These are phyloP conservation scores for Cladochytrium tenue DNA, from an alignment of 371 early-diverging fungal species.

Conservation along the genomic window DNA sequence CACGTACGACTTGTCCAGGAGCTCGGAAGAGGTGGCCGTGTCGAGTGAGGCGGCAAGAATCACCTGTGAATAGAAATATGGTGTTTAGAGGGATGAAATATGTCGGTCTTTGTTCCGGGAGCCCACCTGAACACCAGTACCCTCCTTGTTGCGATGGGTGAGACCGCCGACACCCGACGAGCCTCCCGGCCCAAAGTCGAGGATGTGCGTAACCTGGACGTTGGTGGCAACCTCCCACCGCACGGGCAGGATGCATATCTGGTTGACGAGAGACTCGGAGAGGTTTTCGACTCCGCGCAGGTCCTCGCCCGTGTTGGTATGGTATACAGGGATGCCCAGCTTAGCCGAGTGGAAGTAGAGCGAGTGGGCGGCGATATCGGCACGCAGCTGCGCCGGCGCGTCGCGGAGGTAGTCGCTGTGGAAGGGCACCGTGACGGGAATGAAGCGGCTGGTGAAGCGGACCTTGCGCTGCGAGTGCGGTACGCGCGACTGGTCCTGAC, in stretches of 20 bases:
- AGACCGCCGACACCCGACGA: constrained; percentile 83
- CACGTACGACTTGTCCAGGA: constrained; percentile 80
- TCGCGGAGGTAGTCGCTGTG: constrained; percentile 74
- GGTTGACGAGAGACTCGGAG: constrained; percentile 72
- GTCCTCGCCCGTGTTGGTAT: constrained; percentile 79
- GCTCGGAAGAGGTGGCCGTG: constrained; percentile 60
- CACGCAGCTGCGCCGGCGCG: constrained; percentile 64
- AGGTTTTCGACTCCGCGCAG: constrained; percentile 52
- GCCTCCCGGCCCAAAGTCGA: constrained; percentile 95
- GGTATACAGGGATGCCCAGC: constrained; percentile 71
- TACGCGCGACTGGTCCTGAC: constrained; percentile 81
- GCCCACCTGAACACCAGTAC: constrained; percentile 84
- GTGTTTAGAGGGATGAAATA: neutral
- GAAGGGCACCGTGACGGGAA: constrained; percentile 89
- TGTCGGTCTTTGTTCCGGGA: neutral
- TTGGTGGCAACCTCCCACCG: constrained; percentile 87
- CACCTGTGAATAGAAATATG: constrained; percentile 15
- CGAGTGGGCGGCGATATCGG: constrained; percentile 63
- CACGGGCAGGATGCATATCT: constrained; percentile 80
- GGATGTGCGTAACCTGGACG: constrained; percentile 76
- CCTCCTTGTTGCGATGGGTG: constrained; percentile 92
- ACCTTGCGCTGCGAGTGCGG: constrained; percentile 85
- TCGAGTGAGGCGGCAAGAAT: constrained; percentile 37
- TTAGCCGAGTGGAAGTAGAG: constrained; percentile 61
- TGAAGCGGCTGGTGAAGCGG: constrained; percentile 81